Base-by-base conservation (phyloP, 2,329 filamentous ascomycete species). In the Grosmannia penicillata region DNA sequence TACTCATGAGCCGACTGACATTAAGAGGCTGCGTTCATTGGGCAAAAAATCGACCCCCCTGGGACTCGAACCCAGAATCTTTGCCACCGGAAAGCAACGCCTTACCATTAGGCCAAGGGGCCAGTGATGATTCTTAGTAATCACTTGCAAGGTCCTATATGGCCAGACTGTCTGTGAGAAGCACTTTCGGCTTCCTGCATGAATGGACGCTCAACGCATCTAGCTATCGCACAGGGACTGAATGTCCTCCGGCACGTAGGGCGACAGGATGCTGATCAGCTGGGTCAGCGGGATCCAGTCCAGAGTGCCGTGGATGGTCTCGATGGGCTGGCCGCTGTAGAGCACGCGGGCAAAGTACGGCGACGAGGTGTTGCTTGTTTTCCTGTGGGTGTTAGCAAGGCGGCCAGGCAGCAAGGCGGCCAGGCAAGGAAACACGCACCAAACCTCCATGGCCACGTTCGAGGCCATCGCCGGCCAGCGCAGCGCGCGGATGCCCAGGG, bases 391-490 rank as follows among this genome's bases (percentile, higher is more conserved):
- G 28, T 15, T 17, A 14, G 11, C 4, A 18, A 18, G 13, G n/a
- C 5, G 27, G 17, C 13, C 10, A 19, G 6, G 18, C 11, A 17
- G 29, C 29, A 5, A 18, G 13, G 34, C 13, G 13, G 28, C 9
- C 15, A 4, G 28, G 6, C 9, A 33, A 4, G 8, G 21, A 13
- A 24, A 11, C 6, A 15, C 33, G 21, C 13, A 35, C 38, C 38
- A 40, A 4, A 40, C 33, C 28, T 40, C 38, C 5, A 40, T 22
- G 28, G 38, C 38, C 17, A 40, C 27, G 25, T 40, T 40, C 10
- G 38, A 19, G 15, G 26, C 38, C 38, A 39, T 39, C 22, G 38
- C 38, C 8, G 38, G 38, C 38, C 38, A 39, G 15, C 38, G 38
- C 27, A 40, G 15, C 8, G 21, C 15, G 9, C 10, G 15, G 33